Base-by-base conservation (phyloP, 2,329 filamentous ascomycete species). In the Samsoniella hepiali region DNA sequence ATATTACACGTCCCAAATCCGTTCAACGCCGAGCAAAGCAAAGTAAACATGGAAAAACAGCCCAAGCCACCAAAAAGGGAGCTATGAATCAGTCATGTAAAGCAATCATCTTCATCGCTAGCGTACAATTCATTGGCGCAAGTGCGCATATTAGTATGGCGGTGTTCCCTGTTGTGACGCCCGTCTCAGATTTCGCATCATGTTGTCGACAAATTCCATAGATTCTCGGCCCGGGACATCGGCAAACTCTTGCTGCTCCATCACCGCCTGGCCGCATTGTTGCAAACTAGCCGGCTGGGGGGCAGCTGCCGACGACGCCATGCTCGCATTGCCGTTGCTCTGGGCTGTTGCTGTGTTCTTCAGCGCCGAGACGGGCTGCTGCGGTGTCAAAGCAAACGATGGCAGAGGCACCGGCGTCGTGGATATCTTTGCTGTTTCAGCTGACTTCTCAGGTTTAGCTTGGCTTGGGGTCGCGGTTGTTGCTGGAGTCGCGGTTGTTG, bases 171-270 rank as follows among this genome's bases (percentile, higher is more conserved):
- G 62, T 40, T 59, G 55, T 11, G 42, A 53, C 13, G 45, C 78
- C 57, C 78, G 75, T 49, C 78, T 77, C 15, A 85, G 72, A 66
- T 84, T 83, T 50, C 72, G 69, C 76, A 85, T 79, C 76, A 85
- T 81, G 65, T 78, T 78, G 69, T 84, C 81, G 51, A 85, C 77
- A 47, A 84, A 75, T 32, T 79, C 73, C 73, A 78, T 77, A n/a
- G 78, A 79, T 67, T 79, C 79, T 56, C 72, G 69, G 11, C 75
- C 76, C 9, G 79, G 76, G 29, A 79, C 76, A 61, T 80, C 78
- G 2, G 77, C 72, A 57, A 80, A 76, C 17, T 74, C 75, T 42
- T 75, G 74, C 11, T 64, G 64, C 38, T 66, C 65, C 32, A 67
- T 64, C 2, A 64, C 56, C 38, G 67, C 63, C 50, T 66, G 65